Conservation (phyloP, 2,329 filamentous ascomycete species). For the Penicillium sp. region DNA sequence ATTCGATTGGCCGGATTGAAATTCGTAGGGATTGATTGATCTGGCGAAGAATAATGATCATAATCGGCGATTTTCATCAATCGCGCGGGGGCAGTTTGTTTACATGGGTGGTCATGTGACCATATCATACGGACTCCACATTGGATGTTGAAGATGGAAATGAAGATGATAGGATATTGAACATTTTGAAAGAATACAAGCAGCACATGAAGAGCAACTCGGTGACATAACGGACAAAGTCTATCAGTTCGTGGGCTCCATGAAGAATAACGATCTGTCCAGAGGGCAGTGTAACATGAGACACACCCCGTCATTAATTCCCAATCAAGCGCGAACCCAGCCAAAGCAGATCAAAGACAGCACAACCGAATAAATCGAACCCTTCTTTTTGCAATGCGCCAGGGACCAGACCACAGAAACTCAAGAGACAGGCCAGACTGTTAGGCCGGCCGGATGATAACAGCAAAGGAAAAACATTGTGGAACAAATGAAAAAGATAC, state of each 20-base stretch:
- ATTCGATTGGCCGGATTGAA: not conserved
- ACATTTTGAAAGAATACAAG: not conserved
- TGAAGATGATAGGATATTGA: not conserved
- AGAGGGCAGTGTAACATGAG: constrained; percentile 9
- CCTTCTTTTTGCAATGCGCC: constrained; percentile 36
- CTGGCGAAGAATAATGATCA: not conserved
- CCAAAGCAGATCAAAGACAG: constrained; percentile 31
- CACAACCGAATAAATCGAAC: constrained; percentile 31
- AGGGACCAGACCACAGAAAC: constrained; percentile 27
- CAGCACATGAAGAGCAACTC: not conserved
- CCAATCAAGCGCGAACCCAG: constrained; percentile 29
- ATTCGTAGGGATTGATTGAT: not conserved
- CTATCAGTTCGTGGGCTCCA: constrained; percentile 22
- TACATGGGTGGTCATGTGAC: not conserved
- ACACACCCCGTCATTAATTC: constrained; percentile 27
- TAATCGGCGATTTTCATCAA: not conserved
- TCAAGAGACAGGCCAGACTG: constrained; percentile 9
- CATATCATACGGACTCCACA: not conserved
- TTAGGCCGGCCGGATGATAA: constrained; percentile 18
- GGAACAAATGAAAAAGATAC: constrained; percentile 21
- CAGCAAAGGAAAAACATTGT: constrained; percentile 12
- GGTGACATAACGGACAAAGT: constrained; percentile 15
- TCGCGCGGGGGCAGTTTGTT: not conserved
- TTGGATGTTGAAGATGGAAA: not conserved
- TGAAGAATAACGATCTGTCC: constrained; percentile 20